phyloP scores from a whole-genome alignment of 2,329 filamentous ascomycete species.

The Didymella pinodella region DNA sequence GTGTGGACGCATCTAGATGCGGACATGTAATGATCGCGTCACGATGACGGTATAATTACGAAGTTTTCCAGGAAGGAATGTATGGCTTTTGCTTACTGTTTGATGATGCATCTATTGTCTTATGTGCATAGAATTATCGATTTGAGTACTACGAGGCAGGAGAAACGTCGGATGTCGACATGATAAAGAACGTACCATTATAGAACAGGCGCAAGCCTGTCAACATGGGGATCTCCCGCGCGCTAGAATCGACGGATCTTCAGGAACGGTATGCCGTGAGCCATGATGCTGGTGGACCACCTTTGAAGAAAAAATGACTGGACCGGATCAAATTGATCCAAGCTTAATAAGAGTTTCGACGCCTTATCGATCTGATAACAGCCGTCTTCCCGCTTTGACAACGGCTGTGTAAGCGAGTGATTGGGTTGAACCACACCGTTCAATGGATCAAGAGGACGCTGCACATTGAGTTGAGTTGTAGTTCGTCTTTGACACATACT shows the following conservation, averaged over 20 bases:
- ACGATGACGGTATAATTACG: background rate
- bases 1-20: background rate
- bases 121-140: background rate
- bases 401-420: background rate
- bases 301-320: background rate
- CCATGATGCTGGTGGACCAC: background rate
- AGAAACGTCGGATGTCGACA: background rate
- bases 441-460: background rate
- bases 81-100: background rate
- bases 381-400: background rate
- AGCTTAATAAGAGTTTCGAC: background rate
- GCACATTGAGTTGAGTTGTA: background rate
- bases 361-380: background rate
- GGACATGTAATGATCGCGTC: background rate
- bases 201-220: background rate
- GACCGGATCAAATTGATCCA: background rate
- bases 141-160: background rate
- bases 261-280: background rate
- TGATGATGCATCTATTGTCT: background rate
- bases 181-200: background rate
- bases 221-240: background rate
- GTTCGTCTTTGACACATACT: background rate
- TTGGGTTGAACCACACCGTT: background rate
- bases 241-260: background rate
- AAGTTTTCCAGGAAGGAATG: background rate